These are phyloP conservation scores for Cyclostephanos invisitatus DNA, from an alignment of 108 stramenopile species.

Conservation along the genomic window DNA sequence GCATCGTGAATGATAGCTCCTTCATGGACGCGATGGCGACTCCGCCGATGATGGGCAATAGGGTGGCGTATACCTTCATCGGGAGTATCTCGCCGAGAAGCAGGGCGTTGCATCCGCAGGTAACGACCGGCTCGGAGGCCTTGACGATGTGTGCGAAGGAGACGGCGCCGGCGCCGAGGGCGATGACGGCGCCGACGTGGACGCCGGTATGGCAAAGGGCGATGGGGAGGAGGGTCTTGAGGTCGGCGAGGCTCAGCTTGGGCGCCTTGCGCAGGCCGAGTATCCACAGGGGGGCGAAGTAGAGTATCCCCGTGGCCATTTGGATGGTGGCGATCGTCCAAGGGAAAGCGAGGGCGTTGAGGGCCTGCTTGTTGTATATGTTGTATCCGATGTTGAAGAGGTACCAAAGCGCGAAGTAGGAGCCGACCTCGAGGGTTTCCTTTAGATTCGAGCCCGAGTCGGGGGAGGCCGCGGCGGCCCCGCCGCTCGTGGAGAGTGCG, in stretches of 20 bases:
- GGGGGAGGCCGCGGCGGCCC: conserved; percentile 54
- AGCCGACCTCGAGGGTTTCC: conserved; percentile 81
- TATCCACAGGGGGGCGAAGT: conserved; percentile 90
- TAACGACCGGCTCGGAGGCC: conserved; percentile 98
- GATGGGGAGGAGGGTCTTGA: conserved; percentile 93
- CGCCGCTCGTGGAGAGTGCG: conserved; percentile 69
- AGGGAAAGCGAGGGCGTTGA: conserved; percentile 90
- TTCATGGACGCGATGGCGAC: conserved; percentile 97
- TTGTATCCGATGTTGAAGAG: conserved; percentile 99
- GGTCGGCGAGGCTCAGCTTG: conserved; percentile 78
- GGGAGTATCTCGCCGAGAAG: conserved; percentile 89
- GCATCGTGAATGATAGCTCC: conserved; percentile 95
- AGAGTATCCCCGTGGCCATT: conserved; percentile 91
- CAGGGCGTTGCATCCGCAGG: conserved; percentile 88
- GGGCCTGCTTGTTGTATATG: conserved; percentile 97
- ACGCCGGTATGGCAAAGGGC: conserved; percentile 97
- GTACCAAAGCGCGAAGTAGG: conserved; percentile 97
- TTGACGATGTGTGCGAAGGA: conserved; percentile 99
- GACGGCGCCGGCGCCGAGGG: conserved; percentile 96
- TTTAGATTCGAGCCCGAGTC: conserved; percentile 44
- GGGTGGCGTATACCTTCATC: conserved; percentile 86
- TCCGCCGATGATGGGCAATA: conserved; percentile 96
- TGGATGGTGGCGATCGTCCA: conserved; percentile 97
- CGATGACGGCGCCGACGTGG: conserved; percentile 95
- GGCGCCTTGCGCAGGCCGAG: conserved; percentile 89